These are phyloP conservation scores for Sanghuangporus sanghuang DNA, from an alignment of 1,284 basidiomycete genomes.

Conservation along the genomic window DNA sequence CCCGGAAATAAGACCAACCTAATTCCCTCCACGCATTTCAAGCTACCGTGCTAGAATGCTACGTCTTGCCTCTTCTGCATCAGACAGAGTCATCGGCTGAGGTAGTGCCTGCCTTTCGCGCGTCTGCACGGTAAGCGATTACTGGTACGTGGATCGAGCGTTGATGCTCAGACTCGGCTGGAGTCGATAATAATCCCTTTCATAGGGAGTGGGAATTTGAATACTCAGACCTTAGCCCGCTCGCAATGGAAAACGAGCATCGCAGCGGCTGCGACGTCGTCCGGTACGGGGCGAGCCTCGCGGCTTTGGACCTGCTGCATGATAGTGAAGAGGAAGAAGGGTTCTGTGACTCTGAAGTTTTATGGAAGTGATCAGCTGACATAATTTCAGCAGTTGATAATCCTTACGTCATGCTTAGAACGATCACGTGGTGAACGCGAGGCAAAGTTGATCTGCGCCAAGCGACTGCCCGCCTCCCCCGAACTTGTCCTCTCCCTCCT, in stretches of 20 bases:
- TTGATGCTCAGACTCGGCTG: background rate
- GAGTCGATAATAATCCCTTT: background rate
- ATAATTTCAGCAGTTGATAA: background rate
- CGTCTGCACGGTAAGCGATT: background rate
- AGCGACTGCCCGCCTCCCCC: conserved; percentile 3
- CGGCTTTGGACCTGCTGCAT: conserved; percentile 2
- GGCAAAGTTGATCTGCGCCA: conserved; percentile 11
- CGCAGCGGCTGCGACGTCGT: background rate
- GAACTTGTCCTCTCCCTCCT: conserved; percentile 1
- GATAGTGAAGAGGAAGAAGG: background rate
- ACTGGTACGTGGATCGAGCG: background rate
- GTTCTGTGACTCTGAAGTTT: background rate
- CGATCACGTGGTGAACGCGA: conserved; percentile 18
- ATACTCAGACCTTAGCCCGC: conserved; percentile 1
- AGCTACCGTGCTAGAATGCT: background rate
- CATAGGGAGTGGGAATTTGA: background rate
- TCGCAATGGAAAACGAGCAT: background rate
- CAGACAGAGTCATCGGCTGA: background rate
- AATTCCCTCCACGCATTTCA: conserved; percentile 1
- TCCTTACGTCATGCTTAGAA: background rate
- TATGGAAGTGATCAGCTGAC: background rate
- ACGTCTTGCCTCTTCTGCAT: background rate
- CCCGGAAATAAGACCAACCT: background rate
- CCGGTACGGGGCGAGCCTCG: background rate
- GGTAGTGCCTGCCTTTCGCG: background rate